phyloP scores from a whole-genome alignment of 1,139 yeast species.

The Candida albicans region DNA sequence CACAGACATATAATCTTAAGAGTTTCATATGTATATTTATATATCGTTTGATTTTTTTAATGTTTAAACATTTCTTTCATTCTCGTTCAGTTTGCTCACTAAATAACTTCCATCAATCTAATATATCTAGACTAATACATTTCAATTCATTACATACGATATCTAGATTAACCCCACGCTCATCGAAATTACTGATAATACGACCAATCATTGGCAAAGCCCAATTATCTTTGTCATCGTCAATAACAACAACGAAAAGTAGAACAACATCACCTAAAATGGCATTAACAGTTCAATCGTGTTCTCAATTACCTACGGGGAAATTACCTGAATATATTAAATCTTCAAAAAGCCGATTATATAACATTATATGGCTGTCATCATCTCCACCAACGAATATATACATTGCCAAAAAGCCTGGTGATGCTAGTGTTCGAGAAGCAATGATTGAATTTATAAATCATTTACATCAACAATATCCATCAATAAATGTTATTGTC shows the following conservation, averaged over 20 bases:
- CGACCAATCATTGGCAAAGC: no score
- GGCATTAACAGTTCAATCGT: slow-evolving; percentile 9
- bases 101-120: no score
- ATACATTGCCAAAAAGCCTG: slow-evolving; percentile 80
- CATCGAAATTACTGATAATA: no score
- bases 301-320: slow-evolving; percentile 12
- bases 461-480: slow-evolving; percentile 56
- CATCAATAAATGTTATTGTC: slow-evolving; percentile 74
- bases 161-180: background rate
- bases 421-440: slow-evolving; percentile 62
- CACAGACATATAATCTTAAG: no score
- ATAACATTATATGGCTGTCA: slow-evolving; percentile 44
- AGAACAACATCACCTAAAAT: background rate
- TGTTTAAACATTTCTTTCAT: no score
- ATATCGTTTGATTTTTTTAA: no score
- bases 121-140: no score
- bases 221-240: background rate
- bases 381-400: slow-evolving; percentile 60
- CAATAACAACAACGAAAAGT: background rate
- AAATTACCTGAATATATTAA: slow-evolving; percentile 14
- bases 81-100: no score
- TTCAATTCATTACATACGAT: no score
- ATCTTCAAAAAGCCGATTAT: slow-evolving; percentile 12
- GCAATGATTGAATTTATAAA: slow-evolving; percentile 68
- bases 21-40: no score